Evolutionary conservation across 2,329 filamentous ascomycete genomes (phyloP), one percentile per base, ranked within the genome.

Genomic region (Pseudogymnoascus sp.): DNA sequence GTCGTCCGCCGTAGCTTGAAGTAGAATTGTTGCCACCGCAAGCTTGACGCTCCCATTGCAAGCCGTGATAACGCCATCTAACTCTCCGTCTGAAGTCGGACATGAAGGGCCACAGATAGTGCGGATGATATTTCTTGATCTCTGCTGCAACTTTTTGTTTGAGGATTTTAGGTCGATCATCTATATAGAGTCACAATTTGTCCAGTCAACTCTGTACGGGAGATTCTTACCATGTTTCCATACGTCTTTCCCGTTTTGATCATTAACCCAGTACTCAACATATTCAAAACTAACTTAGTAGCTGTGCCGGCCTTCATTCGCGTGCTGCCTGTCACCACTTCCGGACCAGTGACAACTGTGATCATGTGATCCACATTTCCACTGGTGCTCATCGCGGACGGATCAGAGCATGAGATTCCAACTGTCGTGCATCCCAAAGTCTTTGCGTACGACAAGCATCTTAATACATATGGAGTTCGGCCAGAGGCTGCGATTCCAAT

Each of bases 281-380:
- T 78, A 62, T 78, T 77, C 48, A 77, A 65, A 1, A 76, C 74
- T 62, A 78, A 64, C 65, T 79, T 79, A 0, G 77, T 78, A 1
- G 74, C 76, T 0, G 75, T 79, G 13, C 77, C 77, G 1, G 77
- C 76, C 65, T 79, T 79, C 62, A 79, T 69, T 31, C 77, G 69
- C 1, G 77, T 79, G 64, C 77, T 79, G 1, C 77, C 77, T n/a
- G 76, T 76, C 2, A 78, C 71, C 3, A 76, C 73, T 65, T 78
- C 77, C 1, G 76, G 72, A 0, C 77, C 77, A 1, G 75, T 74
- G 1, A 78, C 68, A n/a, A 72, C 69, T 15, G 68, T 69, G 59
- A 78, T 76, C 60, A 77, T 65, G 37, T 67, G 67, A 29, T 74
- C 69, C 2, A 72, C 69, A 39, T 66, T 64, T 0, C 69, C 71